Evolutionary conservation across 495 filamentous ascomycete genomes (phyloP).

Genomic region (Terfezia claveryi): DNA sequence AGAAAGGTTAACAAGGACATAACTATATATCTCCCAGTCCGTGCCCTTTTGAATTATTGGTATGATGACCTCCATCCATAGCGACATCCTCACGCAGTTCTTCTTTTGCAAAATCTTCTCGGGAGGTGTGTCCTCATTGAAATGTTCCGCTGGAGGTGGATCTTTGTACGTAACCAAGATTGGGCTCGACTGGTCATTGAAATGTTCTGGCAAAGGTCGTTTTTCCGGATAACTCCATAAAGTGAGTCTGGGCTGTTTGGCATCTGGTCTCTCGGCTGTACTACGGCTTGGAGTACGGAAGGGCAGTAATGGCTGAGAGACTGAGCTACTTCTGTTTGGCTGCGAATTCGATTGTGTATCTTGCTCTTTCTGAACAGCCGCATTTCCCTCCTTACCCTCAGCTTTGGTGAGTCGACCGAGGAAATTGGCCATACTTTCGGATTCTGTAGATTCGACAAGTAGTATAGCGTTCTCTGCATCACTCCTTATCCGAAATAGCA

Average conservation of each 20-base stretch:
- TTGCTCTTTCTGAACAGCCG: slow-evolving; percentile 2
- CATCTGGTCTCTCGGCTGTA: slow-evolving; percentile 5
- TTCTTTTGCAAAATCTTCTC: slow-evolving; percentile 26
- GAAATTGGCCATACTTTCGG: slow-evolving; percentile 44
- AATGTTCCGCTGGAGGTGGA: slow-evolving; percentile 3
- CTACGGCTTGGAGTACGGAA: slow-evolving; percentile 7
- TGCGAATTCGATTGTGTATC: slow-evolving; percentile 11
- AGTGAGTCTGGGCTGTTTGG: slow-evolving; percentile 4
- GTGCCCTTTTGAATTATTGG: slow-evolving; percentile 49
- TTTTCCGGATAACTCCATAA: slow-evolving; percentile 18
- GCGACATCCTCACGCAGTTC: slow-evolving; percentile 37
- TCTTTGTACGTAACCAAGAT: slow-evolving; percentile 21
- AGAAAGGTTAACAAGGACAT: slow-evolving; percentile 65
- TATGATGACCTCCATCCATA: slow-evolving; percentile 59
- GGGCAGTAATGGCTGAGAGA: slow-evolving; percentile 12
- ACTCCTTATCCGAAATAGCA: slow-evolving; percentile 65
- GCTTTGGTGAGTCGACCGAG: slow-evolving; percentile 39
- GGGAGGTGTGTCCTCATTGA: slow-evolving; percentile 2
- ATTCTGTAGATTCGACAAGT: slow-evolving; percentile 41
- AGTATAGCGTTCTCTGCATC: slow-evolving; percentile 54
- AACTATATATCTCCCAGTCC: slow-evolving; percentile 91
- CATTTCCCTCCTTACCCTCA: slow-evolving; percentile 5
- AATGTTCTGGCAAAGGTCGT: slow-evolving; percentile 18
- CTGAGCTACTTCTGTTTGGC: slow-evolving; percentile 14
- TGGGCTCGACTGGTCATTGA: slow-evolving; percentile 11